These are phyloP conservation scores for Phytophthora meadii DNA, from an alignment of 352 stramenopile species.

Conservation along the genomic window DNA sequence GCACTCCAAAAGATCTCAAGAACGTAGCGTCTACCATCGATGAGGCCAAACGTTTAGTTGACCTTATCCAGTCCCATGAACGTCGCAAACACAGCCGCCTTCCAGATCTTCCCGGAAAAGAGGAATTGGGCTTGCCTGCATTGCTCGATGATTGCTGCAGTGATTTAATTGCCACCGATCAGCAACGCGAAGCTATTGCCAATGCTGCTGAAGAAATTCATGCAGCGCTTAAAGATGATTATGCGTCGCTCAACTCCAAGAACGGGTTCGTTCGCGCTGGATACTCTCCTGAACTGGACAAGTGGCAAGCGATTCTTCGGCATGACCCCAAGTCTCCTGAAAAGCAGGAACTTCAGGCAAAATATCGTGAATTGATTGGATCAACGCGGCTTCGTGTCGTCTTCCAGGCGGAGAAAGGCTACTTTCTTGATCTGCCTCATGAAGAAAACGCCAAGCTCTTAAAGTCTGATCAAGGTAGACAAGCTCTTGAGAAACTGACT, in stretches of 20 bases:
- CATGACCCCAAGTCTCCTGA: constrained; percentile 49
- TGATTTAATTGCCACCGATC: constrained; percentile 22
- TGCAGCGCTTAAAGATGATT: constrained; percentile 68
- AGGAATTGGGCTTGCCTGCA: constrained; percentile 30
- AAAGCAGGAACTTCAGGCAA: constrained; percentile 56
- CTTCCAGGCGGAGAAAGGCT: constrained; percentile 69
- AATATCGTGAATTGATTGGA: constrained; percentile 63
- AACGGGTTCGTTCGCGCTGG: constrained; percentile 62
- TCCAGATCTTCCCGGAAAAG: constrained; percentile 34
- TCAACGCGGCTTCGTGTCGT: constrained; percentile 67
- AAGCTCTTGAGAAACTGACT: constrained; percentile 44
- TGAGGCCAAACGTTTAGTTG: constrained; percentile 51
- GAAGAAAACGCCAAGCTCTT: constrained; percentile 63
- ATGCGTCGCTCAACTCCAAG: constrained; percentile 64
- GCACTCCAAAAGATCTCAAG: constrained; percentile 76
- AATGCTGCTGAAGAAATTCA: constrained; percentile 51
- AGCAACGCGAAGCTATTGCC: constrained; percentile 26
- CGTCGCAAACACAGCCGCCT: constrained; percentile 23
- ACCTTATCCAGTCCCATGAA: constrained; percentile 42
- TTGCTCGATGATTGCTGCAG: constrained; percentile 37
- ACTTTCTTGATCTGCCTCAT: constrained; percentile 71
- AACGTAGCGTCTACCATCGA: constrained; percentile 66
- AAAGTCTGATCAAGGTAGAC: constrained; percentile 23
- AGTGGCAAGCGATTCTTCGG: constrained; percentile 58
- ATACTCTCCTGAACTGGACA: constrained; percentile 67